Percentiles rank a stretch among this genome's conserved stretches.
Evolutionary conservation across 2,329 filamentous ascomycete genomes (phyloP).

Genomic region (Colletotrichum siamense): DNA sequence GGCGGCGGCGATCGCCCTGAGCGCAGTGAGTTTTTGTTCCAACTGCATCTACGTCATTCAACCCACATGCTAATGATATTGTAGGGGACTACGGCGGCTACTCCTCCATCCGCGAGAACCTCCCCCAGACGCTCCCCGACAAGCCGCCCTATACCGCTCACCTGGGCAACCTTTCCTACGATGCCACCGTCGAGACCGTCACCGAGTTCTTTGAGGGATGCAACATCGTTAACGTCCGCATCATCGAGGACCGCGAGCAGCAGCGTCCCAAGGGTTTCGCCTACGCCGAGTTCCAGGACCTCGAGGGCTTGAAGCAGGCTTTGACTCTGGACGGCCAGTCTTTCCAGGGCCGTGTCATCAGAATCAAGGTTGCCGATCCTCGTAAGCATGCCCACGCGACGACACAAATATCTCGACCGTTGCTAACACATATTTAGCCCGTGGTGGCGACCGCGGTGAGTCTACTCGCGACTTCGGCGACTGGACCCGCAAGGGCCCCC

Average conservation of each 20-base stretch:
- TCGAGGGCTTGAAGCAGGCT: conserved; percentile 92
- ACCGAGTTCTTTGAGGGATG: conserved; percentile 86
- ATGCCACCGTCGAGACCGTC: conserved; percentile 84
- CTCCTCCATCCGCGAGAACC: conserved; percentile 61
- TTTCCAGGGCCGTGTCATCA: conserved; percentile 88
- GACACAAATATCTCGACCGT: neutral
- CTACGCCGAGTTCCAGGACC: conserved; percentile 89
- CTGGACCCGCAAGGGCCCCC: conserved; percentile 92
- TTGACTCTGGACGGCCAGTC: conserved; percentile 80
- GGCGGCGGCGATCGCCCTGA: conserved; percentile 34
- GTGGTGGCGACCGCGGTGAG: conserved; percentile 76
- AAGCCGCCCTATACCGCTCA: conserved; percentile 96
- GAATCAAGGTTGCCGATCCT: conserved; percentile 95
- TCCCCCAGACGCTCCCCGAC: conserved; percentile 66
- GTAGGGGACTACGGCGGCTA: conserved; percentile 21
- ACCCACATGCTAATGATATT: neutral
- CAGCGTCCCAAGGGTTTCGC: conserved; percentile 97
- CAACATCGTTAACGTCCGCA: conserved; percentile 87
- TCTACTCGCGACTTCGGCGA: conserved; percentile 79
- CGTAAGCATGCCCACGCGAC: conserved; percentile 69
- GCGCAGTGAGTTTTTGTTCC: conserved; percentile 42
- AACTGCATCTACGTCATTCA: neutral
- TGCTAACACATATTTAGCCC: conserved; percentile 66
- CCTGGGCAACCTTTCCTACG: conserved; percentile 95
- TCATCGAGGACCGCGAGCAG: conserved; percentile 95